Evolutionary conservation across 176 grass and related monocot genomes (phyloP).

Genomic region (Zea luxurians): DNA sequence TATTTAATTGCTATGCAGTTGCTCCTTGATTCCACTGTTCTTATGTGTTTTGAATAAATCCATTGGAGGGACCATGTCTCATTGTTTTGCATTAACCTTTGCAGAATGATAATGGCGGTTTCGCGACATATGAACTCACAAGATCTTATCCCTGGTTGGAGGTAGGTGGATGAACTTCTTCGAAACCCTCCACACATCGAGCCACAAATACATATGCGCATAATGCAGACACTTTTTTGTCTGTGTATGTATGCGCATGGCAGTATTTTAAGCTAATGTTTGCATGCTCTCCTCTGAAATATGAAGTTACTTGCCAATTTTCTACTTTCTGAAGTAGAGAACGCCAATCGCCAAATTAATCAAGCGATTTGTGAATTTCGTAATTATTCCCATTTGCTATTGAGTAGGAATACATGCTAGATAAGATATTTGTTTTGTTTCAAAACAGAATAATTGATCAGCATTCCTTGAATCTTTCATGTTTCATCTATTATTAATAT

Average conservation of each 20-base stretch:
- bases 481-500: conserved; percentile 35
- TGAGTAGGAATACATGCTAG: background rate
- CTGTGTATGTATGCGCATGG: background rate
- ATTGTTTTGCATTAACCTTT: conserved; percentile 29
- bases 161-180: conserved; percentile 47
- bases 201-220: background rate
- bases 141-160: conserved; percentile 94
- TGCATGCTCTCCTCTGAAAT: background rate
- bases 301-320: background rate
- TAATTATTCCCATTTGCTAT: background rate
- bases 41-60: conserved; percentile 16
- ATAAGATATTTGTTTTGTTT: conserved; percentile 21
- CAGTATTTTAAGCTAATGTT: background rate
- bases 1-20: conserved; percentile 19
- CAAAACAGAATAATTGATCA: background rate
- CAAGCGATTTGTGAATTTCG: background rate
- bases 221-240: background rate
- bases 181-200: background rate
- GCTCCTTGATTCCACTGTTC: conserved; percentile 23
- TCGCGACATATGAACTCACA: conserved; percentile 88
- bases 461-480: conserved; percentile 14
- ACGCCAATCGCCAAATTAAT: background rate
- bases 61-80: conserved; percentile 6
- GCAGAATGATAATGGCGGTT: conserved; percentile 89
- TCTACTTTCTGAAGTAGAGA: conserved; percentile 8